phyloP scores from a whole-genome alignment of 768 basidiomycete species.

The Kondoa malvinella region DNA sequence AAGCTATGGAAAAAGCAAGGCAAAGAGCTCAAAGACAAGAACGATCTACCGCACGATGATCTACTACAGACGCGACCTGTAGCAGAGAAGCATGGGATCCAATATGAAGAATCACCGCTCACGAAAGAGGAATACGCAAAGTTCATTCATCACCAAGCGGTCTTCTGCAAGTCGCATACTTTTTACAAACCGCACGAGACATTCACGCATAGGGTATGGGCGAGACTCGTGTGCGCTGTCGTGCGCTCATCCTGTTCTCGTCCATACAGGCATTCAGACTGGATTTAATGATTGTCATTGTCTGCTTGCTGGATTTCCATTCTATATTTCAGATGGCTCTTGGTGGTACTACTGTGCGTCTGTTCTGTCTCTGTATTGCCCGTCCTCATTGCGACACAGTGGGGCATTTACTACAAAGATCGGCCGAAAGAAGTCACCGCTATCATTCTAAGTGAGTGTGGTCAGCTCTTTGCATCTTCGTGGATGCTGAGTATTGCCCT shows the following conservation, averaged over 20 bases:
- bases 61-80: slow-evolving; percentile 8
- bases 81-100: slow-evolving; percentile 2
- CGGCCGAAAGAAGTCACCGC: neutral
- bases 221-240: no score
- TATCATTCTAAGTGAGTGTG: neutral
- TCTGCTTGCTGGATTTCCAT: slow-evolving; percentile 18
- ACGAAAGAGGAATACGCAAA: slow-evolving; percentile 16
- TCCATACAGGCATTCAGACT: slow-evolving; percentile 14
- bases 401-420: slow-evolving; percentile 17
- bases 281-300: slow-evolving; percentile 10
- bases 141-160: slow-evolving; percentile 17
- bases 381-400: slow-evolving; percentile 3
- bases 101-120: slow-evolving; percentile 17
- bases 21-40: slow-evolving; percentile 15
- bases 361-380: neutral
- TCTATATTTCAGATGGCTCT: slow-evolving; percentile 14
- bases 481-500: neutral
- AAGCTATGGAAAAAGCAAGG: slow-evolving; percentile 14
- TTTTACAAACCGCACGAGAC: slow-evolving; percentile 22
- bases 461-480: neutral
- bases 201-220: slow-evolving; percentile 9
- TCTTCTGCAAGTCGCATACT: slow-evolving; percentile 16
- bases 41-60: slow-evolving; percentile 16
- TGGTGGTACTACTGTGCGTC: neutral
- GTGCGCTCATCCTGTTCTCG: neutral